Conservation (phyloP, 2,329 filamentous ascomycete species). For the Ilyonectria sp. region DNA sequence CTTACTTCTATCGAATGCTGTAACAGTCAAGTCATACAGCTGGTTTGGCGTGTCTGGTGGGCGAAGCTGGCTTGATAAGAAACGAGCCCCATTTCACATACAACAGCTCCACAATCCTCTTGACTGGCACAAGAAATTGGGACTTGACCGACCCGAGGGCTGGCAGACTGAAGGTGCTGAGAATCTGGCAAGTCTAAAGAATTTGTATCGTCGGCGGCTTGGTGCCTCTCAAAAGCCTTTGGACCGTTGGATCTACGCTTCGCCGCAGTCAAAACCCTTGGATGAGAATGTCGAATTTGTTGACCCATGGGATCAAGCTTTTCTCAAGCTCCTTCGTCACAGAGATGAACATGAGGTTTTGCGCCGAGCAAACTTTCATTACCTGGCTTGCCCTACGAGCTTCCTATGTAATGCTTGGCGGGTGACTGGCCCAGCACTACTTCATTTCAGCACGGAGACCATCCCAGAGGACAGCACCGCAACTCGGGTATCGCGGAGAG, state of each 20-base stretch:
- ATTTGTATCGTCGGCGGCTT: no score
- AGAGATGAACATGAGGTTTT: constrained; percentile 8
- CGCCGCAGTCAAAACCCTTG: constrained; percentile 7
- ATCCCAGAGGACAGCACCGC: no score
- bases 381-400: constrained; percentile 7
- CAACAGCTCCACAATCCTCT: constrained; percentile 22
- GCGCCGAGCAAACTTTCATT: constrained; percentile 13
- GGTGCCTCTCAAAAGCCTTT: no score
- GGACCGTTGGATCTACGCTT: constrained; percentile 17
- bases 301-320: constrained; percentile 14
- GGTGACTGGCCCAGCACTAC: constrained; percentile 12
- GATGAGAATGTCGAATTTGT: not conserved
- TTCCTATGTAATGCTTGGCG: constrained; percentile 14
- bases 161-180: no score
- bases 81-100: constrained; percentile 11
- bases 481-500: not conserved
- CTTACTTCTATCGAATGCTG: no score
- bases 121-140: constrained; percentile 8
- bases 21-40: no score
- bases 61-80: not conserved
- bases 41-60: no score
- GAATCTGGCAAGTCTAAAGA: no score
- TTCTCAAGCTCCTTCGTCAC: constrained; percentile 8
- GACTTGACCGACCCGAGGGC: constrained; percentile 9
- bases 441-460: not conserved